Evolutionary conservation across 805 yeast genomes (phyloP), one percentile per base, ranked within the genome.

Genomic region (Hanseniaspora mollemarum): DNA sequence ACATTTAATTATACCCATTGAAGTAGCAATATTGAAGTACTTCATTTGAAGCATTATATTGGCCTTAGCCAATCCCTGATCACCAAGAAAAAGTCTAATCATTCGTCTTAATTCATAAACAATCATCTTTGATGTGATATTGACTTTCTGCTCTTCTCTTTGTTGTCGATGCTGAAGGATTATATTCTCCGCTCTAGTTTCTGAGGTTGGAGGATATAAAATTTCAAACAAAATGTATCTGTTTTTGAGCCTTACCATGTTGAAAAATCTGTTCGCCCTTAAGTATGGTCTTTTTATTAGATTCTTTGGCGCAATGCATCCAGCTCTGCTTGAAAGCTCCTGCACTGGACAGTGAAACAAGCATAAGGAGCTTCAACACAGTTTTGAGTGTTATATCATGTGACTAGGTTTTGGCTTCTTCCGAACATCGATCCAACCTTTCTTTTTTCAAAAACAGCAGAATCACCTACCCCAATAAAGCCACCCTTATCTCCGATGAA

Each of bases 221-320:
- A 88, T 65, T 57, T 87, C 95, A 62, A 90, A 88, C 3, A 87
- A 70, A 12, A 88, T 71, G 59, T 90, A 88, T 57, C 97, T 69
- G 16, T 87, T 80, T 63, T 88, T 88, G 26, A 88, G 71, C 59
- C 97, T 76, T 15, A 88, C 97, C 97, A 88, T 88, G n/a, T 8
- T 25, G 21, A 3, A n/a, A 19, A 5, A 35, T 7, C 10, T 28
- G 31, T 28, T 28, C 12, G 31, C 10, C 12, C 12, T 28, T 8
- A 8, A 28, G 7, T 28, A 28, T 7, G 12, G 31, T n/a, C n/a
- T n/a, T n/a, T n/a, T n/a, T n/a, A n/a, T n/a, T n/a, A n/a, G n/a
- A n/a, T n/a, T n/a, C n/a, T n/a, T n/a, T n/a, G n/a, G n/a, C n/a
- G n/a, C n/a, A n/a, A n/a, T n/a, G n/a, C n/a, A n/a, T n/a, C n/a